Percentiles rank a stretch among this genome's conserved stretches.
Evolutionary conservation across 306 rosid genomes (phyloP).

Genomic region (Glycine latifolia): DNA sequence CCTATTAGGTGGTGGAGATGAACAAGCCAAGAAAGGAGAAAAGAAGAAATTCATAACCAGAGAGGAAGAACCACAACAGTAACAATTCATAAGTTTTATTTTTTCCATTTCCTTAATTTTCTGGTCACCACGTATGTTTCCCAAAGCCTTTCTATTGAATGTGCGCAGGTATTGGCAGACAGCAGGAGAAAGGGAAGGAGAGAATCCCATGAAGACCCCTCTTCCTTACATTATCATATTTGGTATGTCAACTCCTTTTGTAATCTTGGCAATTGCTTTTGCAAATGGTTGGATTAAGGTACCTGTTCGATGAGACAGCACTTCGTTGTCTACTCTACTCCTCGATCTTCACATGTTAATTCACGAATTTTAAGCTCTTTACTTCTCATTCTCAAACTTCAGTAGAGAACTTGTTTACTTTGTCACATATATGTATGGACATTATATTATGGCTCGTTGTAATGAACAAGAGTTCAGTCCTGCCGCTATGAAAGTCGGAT

Average conservation of each 20-base stretch:
- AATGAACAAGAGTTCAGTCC: not conserved
- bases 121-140: not conserved
- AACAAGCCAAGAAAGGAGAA: conserved; percentile 64
- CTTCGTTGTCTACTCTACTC: conserved; percentile 37
- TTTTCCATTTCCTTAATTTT: not conserved
- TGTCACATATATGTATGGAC: conserved; percentile 41
- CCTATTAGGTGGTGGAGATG: conserved; percentile 78
- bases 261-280: conserved; percentile 96
- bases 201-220: conserved; percentile 97
- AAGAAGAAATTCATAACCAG: conserved; percentile 91
- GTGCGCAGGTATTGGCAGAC: conserved; percentile 90
- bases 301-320: conserved; percentile 70
- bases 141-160: not conserved
- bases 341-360: conserved; percentile 13
- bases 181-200: conserved; percentile 97
- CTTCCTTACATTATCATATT: conserved; percentile 93
- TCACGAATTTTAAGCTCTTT: conserved; percentile 30
- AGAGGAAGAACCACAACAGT: conserved; percentile 95
- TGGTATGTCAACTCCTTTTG: conserved; percentile 99
- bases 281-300: conserved; percentile 98
- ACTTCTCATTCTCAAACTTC: conserved; percentile 2
- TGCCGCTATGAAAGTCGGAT: not conserved
- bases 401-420: conserved; percentile 38
- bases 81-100: conserved; percentile 27
- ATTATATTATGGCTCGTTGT: conserved; percentile 16